phyloP scores from a whole-genome alignment of 225 moss, liverwort and hornwort species.

The Pleurozium schreberi region DNA sequence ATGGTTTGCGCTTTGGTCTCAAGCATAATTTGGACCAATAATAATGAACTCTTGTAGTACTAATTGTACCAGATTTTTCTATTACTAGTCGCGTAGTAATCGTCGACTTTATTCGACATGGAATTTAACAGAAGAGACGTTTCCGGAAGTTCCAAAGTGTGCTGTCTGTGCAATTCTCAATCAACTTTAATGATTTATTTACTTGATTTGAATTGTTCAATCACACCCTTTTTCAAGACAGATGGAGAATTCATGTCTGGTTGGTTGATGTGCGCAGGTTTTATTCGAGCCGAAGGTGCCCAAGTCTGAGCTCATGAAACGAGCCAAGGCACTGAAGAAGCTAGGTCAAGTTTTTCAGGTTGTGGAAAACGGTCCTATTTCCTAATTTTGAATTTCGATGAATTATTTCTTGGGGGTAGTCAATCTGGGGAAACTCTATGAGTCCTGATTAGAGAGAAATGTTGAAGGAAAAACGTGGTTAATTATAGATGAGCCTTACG shows the following conservation, averaged over 20 bases:
- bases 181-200: neutral
- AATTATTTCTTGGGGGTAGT: neutral
- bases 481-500: neutral
- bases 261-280: constrained; percentile 18
- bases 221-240: neutral
- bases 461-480: neutral
- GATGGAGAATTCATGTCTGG: neutral
- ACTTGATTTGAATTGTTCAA: neutral
- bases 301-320: constrained; percentile 27
- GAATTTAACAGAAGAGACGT: neutral
- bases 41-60: neutral
- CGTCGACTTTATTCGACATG: neutral
- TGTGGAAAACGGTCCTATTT: neutral
- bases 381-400: neutral
- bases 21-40: neutral
- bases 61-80: neutral
- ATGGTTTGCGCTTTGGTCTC: neutral
- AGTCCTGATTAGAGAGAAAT: neutral
- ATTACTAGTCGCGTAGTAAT: neutral
- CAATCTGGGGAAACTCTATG: neutral
- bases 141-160: neutral
- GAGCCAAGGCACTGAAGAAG: constrained; percentile 83
- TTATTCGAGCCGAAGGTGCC: constrained; percentile 28
- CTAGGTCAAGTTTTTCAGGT: constrained; percentile 73
- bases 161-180: neutral